Conservation (phyloP, 2,329 filamentous ascomycete species). For the Nemania diffusa region DNA sequence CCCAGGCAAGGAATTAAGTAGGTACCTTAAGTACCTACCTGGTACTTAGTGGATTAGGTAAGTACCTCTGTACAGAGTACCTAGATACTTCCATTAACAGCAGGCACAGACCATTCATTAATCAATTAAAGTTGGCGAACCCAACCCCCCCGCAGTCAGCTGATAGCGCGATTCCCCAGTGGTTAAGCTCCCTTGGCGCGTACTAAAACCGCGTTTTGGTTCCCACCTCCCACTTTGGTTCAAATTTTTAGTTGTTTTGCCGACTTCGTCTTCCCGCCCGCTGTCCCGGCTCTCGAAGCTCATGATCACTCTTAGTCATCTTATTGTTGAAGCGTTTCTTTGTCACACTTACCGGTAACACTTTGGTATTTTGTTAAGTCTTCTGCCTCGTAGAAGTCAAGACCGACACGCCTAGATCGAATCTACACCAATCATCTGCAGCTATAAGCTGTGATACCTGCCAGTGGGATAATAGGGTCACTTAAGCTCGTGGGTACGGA, state of each 20-base stretch:
- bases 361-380: neutral
- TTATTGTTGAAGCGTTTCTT: neutral
- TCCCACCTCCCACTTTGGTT: conserved; percentile 23
- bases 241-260: conserved; percentile 29
- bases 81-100: neutral
- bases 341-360: neutral
- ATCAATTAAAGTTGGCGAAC: conserved; percentile 1
- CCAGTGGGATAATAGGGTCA: neutral
- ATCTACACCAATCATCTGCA: neutral
- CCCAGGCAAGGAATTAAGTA: too few relatives aligned
- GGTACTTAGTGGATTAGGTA: too few relatives aligned
- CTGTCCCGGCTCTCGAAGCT: neutral
- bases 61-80: neutral
- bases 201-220: conserved; percentile 39
- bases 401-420: neutral
- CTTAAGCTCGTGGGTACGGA: neutral
- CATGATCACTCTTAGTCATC: neutral
- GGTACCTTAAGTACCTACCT: too few relatives aligned
- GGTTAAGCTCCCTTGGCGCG: conserved; percentile 38
- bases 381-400: neutral
- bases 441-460: neutral
- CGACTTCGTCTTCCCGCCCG: neutral
- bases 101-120: neutral
- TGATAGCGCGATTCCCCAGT: conserved; percentile 44
- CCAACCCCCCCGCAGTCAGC: conserved; percentile 41